Percentiles rank a stretch among this genome's conserved stretches.
Evolutionary conservation across 2,329 filamentous ascomycete genomes (phyloP).

Genomic region (Colletotrichum spinosum): DNA sequence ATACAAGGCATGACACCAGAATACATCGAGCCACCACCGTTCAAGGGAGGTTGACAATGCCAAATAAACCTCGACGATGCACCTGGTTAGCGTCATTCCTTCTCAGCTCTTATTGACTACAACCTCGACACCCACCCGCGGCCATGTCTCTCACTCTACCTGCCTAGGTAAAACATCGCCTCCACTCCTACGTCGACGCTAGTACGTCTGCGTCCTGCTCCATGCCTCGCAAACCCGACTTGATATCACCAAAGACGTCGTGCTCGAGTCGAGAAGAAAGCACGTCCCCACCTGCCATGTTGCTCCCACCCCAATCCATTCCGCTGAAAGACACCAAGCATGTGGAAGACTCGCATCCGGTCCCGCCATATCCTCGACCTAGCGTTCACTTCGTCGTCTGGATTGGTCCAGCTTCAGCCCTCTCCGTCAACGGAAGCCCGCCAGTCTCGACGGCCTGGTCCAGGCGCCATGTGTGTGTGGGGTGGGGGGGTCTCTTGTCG

Average conservation of each 20-base stretch:
- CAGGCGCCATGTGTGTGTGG: background rate
- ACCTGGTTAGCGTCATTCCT: slow-evolving; percentile 4
- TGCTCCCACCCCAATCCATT: slow-evolving; percentile 12
- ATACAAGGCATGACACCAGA: background rate
- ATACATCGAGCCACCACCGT: no score
- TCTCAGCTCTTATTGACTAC: background rate
- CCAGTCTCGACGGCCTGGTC: slow-evolving; percentile 14
- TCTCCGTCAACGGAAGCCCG: slow-evolving; percentile 27
- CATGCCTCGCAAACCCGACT: slow-evolving; percentile 25
- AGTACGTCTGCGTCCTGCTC: slow-evolving; percentile 25
- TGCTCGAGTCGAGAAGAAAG: slow-evolving; percentile 15
- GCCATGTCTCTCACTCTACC: slow-evolving; percentile 27
- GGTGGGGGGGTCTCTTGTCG: slow-evolving; percentile 10
- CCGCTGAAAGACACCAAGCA: slow-evolving; percentile 9
- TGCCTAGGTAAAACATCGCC: slow-evolving; percentile 18
- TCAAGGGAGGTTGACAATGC: no score
- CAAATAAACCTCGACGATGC: background rate
- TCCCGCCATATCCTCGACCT: slow-evolving; percentile 1
- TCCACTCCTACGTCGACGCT: slow-evolving; percentile 13
- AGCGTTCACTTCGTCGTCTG: slow-evolving; percentile 3
- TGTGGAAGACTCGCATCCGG: slow-evolving; percentile 19
- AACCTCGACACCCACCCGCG: slow-evolving; percentile 3
- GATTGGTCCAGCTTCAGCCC: slow-evolving; percentile 29
- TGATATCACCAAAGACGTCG: slow-evolving; percentile 18
- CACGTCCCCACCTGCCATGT: slow-evolving; percentile 17